Percentiles rank a stretch among this genome's conserved stretches.
Conservation (phyloP, 768 basidiomycete species). For the Kwoniella mangroviensis region DNA sequence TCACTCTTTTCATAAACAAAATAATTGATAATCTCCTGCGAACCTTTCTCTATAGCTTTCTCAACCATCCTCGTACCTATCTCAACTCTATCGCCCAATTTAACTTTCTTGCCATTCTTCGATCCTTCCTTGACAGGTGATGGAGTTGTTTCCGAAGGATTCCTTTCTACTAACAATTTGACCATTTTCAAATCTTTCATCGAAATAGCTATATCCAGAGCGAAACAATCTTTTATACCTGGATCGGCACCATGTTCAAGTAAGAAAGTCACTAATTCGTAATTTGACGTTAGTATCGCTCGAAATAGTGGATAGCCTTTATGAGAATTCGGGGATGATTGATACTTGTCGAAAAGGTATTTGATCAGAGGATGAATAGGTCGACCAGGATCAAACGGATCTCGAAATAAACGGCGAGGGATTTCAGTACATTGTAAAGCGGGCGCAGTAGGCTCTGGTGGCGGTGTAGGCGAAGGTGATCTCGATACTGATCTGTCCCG, state of each 20-base stretch:
- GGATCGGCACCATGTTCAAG: conserved; percentile 77
- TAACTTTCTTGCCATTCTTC: conserved; percentile 23
- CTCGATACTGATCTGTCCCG: conserved; percentile 8
- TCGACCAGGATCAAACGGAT: conserved; percentile 24
- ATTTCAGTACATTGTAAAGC: conserved; percentile 36
- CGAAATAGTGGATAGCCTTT: conserved; percentile 80
- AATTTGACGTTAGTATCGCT: conserved; percentile 71
- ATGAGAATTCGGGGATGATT: conserved; percentile 68
- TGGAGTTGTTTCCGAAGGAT: conserved; percentile 32
- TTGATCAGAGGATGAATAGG: conserved; percentile 43
- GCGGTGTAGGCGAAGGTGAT: not conserved
- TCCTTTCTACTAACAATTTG: conserved; percentile 74
- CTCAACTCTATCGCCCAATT: conserved; percentile 29
- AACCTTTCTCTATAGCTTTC: conserved; percentile 43
- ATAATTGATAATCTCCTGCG: conserved; percentile 52
- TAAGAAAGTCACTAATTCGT: conserved; percentile 72
- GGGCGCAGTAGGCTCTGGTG: conserved; percentile 4
- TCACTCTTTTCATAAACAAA: conserved; percentile 55
- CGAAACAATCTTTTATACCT: conserved; percentile 64
- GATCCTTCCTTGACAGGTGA: conserved; percentile 5
- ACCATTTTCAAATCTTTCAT: conserved; percentile 72
- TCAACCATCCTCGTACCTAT: conserved; percentile 40
- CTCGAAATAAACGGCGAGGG: conserved; percentile 35
- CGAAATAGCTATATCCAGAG: conserved; percentile 76
- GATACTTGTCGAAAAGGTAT: conserved; percentile 57